Evolutionary conservation across 1,139 yeast genomes (phyloP).

Genomic region (Suhomyces maxii): DNA sequence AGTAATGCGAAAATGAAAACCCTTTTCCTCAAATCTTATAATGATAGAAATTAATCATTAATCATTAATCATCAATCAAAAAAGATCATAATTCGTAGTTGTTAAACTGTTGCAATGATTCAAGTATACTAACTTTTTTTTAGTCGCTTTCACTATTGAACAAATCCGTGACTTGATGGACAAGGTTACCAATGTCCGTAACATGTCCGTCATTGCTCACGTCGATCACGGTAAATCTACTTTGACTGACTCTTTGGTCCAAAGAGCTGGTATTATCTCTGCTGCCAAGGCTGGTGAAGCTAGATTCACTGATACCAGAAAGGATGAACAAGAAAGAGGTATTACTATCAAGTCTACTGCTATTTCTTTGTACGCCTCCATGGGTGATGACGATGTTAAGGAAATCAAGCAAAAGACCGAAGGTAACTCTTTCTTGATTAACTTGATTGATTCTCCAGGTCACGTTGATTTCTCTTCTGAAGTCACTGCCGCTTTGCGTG

Average conservation of each 20-base stretch:
- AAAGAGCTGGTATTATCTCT: conserved; percentile 98
- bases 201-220: conserved; percentile 99
- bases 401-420: conserved; percentile 94
- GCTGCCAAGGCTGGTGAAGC: conserved; percentile 99
- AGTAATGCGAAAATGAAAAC: too few species aligned
- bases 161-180: conserved; percentile 99
- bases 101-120: too few species aligned
- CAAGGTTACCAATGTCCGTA: conserved; percentile 99
- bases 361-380: conserved; percentile 89
- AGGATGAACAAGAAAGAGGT: conserved; percentile 99
- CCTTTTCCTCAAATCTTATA: too few species aligned
- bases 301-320: conserved; percentile 99
- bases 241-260: conserved; percentile 97
- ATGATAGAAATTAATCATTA: too few species aligned
- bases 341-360: conserved; percentile 99
- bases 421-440: conserved; percentile 93
- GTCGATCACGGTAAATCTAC: conserved; percentile 99
- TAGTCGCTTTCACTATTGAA: conserved; percentile 77
- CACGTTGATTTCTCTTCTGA: conserved; percentile 99
- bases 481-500: conserved; percentile 99
- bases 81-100: too few species aligned
- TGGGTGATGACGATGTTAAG: conserved; percentile 88
- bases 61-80: too few species aligned
- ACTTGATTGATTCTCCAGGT: conserved; percentile 99
- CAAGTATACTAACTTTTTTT: conserved; percentile 14